Percentiles rank a stretch among this genome's conserved stretches.
Evolutionary conservation across 1,284 basidiomycete species (phyloP).

Genomic region (Ustilago cynodontis): DNA sequence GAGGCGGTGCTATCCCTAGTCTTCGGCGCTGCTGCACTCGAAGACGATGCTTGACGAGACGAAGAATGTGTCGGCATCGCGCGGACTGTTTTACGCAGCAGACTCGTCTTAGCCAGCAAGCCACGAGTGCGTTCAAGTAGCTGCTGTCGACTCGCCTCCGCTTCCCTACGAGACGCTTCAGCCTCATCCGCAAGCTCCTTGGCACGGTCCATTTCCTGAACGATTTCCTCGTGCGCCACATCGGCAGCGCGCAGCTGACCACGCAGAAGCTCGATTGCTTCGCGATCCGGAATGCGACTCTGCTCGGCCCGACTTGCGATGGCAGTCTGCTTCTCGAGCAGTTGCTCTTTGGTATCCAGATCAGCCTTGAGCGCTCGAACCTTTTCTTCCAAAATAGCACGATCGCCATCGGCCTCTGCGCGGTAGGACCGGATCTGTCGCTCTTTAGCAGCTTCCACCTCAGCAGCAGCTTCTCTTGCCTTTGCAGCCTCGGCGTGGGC

Average conservation of each 20-base stretch:
- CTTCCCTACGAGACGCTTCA: slow-evolving; percentile 47
- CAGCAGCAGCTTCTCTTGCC: slow-evolving; percentile 50
- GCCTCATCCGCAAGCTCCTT: slow-evolving; percentile 51
- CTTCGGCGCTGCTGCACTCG: slow-evolving; percentile 14
- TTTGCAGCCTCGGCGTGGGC: slow-evolving; percentile 56
- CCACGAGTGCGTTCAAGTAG: slow-evolving; percentile 47
- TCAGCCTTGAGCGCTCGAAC: slow-evolving; percentile 53
- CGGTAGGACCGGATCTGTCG: slow-evolving; percentile 56
- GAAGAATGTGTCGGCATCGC: slow-evolving; percentile 56
- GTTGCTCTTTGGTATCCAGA: slow-evolving; percentile 40
- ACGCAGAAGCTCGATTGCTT: slow-evolving; percentile 53
- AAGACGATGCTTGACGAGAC: slow-evolving; percentile 42
- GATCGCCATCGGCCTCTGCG: slow-evolving; percentile 64
- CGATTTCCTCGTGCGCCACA: slow-evolving; percentile 59
- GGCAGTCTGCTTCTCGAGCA: slow-evolving; percentile 37
- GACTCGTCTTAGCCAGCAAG: slow-evolving; percentile 39
- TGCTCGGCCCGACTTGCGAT: slow-evolving; percentile 30
- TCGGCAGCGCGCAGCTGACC: slow-evolving; percentile 64
- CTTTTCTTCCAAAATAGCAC: slow-evolving; percentile 64
- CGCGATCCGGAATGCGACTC: slow-evolving; percentile 37
- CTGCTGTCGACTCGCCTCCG: slow-evolving; percentile 49
- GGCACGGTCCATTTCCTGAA: slow-evolving; percentile 58
- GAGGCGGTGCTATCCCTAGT: slow-evolving; percentile 13
- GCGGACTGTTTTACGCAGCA: slow-evolving; percentile 46
- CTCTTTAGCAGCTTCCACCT: slow-evolving; percentile 58